Percentiles rank a stretch among this genome's conserved stretches.
Conservation (phyloP, 2,329 filamentous ascomycete genomes). For the Didymella pomorum region DNA sequence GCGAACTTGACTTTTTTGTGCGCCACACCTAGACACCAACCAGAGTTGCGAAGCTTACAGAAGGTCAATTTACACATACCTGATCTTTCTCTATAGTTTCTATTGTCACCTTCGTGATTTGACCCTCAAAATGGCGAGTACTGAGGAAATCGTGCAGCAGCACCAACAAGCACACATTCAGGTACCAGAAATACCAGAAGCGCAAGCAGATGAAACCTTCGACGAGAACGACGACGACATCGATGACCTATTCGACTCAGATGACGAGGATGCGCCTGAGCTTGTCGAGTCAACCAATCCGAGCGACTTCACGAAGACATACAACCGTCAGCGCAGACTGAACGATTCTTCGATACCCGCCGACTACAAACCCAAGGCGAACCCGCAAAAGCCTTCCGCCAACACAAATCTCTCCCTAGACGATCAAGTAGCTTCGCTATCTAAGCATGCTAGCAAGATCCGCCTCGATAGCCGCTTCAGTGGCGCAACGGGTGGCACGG, state of each 20-base stretch:
- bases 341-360: constrained; percentile 61
- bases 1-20: constrained; percentile 19
- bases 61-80: background rate
- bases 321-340: constrained; percentile 81
- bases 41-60: background rate
- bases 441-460: constrained; percentile 86
- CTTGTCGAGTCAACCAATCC: constrained; percentile 65
- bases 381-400: constrained; percentile 72
- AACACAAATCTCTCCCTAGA: constrained; percentile 84
- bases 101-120: background rate
- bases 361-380: constrained; percentile 71
- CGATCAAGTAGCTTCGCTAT: constrained; percentile 85
- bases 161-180: constrained; percentile 18
- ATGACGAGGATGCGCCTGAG: constrained; percentile 63
- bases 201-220: constrained; percentile 10
- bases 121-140: constrained; percentile 25
- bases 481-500: constrained; percentile 57
- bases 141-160: constrained; percentile 14
- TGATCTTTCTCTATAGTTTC: background rate
- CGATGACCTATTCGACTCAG: constrained; percentile 68
- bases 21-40: constrained; percentile 7
- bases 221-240: constrained; percentile 67
- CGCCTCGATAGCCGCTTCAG: constrained; percentile 71
- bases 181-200: constrained; percentile 17
- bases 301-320: constrained; percentile 80